A percentile compares a stretch with the other conserved stretches of the same genome.
phyloP scores from a whole-genome alignment of 139 green algal species.

The Micractinium conductrix region DNA sequence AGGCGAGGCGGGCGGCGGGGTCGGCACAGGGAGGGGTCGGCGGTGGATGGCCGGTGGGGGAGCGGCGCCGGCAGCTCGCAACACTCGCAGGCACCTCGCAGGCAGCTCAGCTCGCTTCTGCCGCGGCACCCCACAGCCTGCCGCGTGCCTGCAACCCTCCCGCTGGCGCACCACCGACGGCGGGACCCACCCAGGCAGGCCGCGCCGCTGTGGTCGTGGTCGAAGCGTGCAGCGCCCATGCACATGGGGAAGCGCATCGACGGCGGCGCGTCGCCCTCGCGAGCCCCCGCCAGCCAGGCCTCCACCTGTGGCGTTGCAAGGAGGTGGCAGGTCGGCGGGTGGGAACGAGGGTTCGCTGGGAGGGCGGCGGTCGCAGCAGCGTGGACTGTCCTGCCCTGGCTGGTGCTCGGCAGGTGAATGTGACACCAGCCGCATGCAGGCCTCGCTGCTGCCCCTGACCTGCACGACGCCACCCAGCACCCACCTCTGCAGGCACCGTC shows the following conservation, averaged over 20 bases:
- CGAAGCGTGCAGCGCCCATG: constrained; percentile 44
- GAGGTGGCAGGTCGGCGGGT: background rate
- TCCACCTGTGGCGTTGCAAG: constrained; percentile 1
- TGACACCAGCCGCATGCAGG: background rate
- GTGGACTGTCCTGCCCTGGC: background rate
- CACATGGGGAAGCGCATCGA: constrained; percentile 76
- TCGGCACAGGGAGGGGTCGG: background rate
- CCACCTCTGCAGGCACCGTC: constrained; percentile 16
- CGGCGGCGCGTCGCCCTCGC: constrained; percentile 28
- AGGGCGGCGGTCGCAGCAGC: background rate
- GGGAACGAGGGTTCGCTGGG: background rate
- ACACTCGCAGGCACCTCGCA: no score
- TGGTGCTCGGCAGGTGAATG: background rate
- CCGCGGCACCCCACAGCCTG: no score
- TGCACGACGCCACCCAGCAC: background rate
- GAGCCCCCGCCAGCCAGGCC: background rate
- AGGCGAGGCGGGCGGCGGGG: background rate
- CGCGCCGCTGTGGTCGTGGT: constrained; percentile 67
- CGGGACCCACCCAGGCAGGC: constrained; percentile 48
- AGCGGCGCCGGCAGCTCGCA: no score
- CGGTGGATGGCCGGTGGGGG: no score
- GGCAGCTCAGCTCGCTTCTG: no score
- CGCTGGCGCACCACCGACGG: no score
- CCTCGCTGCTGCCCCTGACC: background rate
- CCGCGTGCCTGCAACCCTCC: background rate